Evolutionary conservation across 2,329 filamentous ascomycete species (phyloP).

Genomic region (Pseudogymnoascus destructans): DNA sequence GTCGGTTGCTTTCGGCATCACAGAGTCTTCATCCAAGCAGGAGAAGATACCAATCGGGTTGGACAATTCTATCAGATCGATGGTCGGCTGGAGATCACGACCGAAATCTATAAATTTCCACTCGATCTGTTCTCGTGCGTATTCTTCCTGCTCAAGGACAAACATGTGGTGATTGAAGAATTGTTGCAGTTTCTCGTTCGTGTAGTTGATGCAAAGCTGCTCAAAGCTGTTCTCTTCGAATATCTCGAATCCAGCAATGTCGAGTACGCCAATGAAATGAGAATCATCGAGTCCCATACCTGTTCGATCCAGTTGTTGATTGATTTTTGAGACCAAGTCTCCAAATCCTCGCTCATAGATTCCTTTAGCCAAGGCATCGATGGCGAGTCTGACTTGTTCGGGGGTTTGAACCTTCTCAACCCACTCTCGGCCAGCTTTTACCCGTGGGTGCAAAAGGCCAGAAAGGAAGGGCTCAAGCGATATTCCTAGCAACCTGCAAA

Average conservation of each 20-base stretch:
- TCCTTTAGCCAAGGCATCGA: conserved; percentile 89
- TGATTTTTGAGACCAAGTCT: conserved; percentile 83
- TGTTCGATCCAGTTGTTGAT: conserved; percentile 77
- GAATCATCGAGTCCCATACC: conserved; percentile 75
- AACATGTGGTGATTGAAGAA: conserved; percentile 99
- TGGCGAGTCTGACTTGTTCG: conserved; percentile 79
- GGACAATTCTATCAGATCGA: conserved; percentile 87
- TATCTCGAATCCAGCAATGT: conserved; percentile 98
- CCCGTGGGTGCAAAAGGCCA: conserved; percentile 78
- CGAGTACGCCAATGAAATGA: conserved; percentile 91
- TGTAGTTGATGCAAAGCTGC: conserved; percentile 98
- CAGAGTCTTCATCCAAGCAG: conserved; percentile 91
- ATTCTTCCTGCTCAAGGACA: conserved; percentile 95
- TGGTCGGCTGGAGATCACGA: conserved; percentile 90
- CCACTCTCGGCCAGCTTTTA: conserved; percentile 95
- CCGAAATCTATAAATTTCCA: conserved; percentile 99
- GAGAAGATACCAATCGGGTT: conserved; percentile 99
- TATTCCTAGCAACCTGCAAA: conserved; percentile 76
- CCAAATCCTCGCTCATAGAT: conserved; percentile 96
- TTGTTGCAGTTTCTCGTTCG: conserved; percentile 96
- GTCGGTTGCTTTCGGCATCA: conserved; percentile 98
- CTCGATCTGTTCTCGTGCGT: conserved; percentile 92
- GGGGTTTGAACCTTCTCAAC: conserved; percentile 97
- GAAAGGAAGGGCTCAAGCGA: conserved; percentile 73
- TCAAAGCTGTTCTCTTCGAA: conserved; percentile 98